Conservation (phyloP, 306 rosid genomes). For the Quercus aquifolioides region DNA sequence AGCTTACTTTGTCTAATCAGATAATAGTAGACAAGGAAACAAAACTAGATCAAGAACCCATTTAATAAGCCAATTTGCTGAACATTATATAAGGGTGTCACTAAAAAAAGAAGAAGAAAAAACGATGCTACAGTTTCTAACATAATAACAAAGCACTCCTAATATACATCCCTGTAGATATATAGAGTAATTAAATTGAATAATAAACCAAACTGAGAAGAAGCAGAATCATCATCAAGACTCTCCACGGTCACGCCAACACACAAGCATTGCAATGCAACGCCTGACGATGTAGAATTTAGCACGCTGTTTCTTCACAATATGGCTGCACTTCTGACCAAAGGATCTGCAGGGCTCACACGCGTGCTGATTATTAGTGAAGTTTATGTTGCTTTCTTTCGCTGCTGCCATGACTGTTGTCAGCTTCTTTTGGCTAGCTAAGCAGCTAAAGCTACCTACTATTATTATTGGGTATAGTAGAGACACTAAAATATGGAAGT, state of each 20-base stretch:
- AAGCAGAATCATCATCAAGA: background rate
- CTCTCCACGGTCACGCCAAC: conserved; percentile 69
- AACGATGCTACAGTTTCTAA: background rate
- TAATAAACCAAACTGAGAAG: background rate
- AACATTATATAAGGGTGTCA: background rate
- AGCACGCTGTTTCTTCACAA: conserved; percentile 80
- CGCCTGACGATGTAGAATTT: conserved; percentile 89
- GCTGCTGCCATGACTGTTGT: conserved; percentile 43
- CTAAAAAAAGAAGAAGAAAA: background rate
- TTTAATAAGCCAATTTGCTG: background rate
- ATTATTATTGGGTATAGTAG: conserved; percentile 1
- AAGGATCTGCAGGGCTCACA: conserved; percentile 63
- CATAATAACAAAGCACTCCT: background rate
- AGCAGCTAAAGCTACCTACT: background rate
- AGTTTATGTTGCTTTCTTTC: conserved; percentile 38
- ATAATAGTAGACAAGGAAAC: background rate
- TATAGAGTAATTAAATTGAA: background rate
- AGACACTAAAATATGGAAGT: background rate
- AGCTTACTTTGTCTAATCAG: no score
- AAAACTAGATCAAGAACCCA: background rate
- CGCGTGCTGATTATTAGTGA: conserved; percentile 5
- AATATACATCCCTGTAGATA: conserved; percentile 5
- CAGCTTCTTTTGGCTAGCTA: background rate
- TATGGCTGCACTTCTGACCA: conserved; percentile 59
- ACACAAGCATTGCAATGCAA: conserved; percentile 76